Percentiles rank a stretch among this genome's conserved stretches.
phyloP scores from a whole-genome alignment of 73 alveolate species.

The Paramecium bursaria region DNA sequence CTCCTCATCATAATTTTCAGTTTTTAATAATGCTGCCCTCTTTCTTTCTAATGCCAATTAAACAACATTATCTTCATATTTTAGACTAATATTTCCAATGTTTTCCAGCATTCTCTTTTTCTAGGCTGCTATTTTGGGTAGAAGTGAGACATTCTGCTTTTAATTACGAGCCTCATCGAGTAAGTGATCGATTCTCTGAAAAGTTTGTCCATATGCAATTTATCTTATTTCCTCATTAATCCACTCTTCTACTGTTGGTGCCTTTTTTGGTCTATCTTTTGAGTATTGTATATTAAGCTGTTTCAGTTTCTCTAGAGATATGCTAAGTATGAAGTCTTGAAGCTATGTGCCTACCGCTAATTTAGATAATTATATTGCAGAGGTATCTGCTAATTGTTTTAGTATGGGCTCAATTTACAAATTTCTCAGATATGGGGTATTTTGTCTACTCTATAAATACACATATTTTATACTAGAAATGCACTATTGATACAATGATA shows the following conservation, averaged over 20 bases:
- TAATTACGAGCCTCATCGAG: slow-evolving; percentile 33
- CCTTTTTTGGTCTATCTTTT: slow-evolving; percentile 62
- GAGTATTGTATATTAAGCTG: slow-evolving; percentile 59
- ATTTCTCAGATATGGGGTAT: slow-evolving; percentile 62
- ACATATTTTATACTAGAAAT: slow-evolving; percentile 20
- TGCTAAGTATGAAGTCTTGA: slow-evolving; percentile 57
- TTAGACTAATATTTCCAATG: slow-evolving; percentile 37
- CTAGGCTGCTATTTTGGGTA: slow-evolving; percentile 62
- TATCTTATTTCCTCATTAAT: slow-evolving; percentile 23
- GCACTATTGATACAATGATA: slow-evolving; percentile 40
- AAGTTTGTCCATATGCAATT: slow-evolving; percentile 45
- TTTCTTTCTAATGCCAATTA: slow-evolving; percentile 65
- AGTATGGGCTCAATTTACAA: slow-evolving; percentile 62
- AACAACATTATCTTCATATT: slow-evolving; percentile 53
- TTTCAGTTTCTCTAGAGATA: slow-evolving; percentile 54
- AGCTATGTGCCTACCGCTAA: slow-evolving; percentile 67
- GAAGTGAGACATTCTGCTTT: slow-evolving; percentile 22
- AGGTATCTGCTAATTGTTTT: slow-evolving; percentile 24
- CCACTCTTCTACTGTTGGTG: slow-evolving; percentile 68
- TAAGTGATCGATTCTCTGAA: slow-evolving; percentile 34
- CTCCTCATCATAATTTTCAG: slow-evolving; percentile 66
- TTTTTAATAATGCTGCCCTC: slow-evolving; percentile 51
- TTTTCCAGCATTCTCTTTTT: slow-evolving; percentile 51
- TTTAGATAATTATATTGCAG: slow-evolving; percentile 54
- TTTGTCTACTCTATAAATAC: slow-evolving; percentile 48